Evolutionary conservation across 2,329 filamentous ascomycete species (phyloP).

Genomic region (Teratosphaeria destructans): DNA sequence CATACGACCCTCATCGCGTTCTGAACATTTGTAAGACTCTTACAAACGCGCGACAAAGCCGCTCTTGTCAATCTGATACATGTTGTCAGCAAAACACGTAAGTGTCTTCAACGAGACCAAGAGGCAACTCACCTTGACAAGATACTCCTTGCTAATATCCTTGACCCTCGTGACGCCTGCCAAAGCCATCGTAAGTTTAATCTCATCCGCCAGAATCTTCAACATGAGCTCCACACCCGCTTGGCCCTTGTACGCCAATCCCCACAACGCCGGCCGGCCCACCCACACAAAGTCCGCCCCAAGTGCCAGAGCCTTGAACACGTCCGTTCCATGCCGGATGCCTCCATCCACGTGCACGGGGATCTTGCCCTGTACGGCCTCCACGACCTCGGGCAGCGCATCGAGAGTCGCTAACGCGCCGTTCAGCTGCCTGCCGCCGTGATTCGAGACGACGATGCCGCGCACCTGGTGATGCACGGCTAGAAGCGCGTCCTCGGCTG

Average conservation of each 20-base stretch:
- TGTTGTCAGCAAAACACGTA: not conserved
- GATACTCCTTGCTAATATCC: constrained; percentile 30
- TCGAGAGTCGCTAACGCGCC: constrained; percentile 46
- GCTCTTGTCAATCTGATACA: constrained; percentile 2
- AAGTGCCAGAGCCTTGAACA: constrained; percentile 45
- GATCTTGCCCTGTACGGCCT: constrained; percentile 42
- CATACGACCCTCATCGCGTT: not conserved
- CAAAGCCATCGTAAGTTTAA: constrained; percentile 31
- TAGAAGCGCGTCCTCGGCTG: constrained; percentile 33
- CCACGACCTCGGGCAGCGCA: constrained; percentile 31
- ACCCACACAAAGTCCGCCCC: constrained; percentile 36
- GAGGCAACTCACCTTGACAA: constrained; percentile 27
- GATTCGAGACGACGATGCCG: constrained; percentile 44
- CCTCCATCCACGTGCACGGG: constrained; percentile 52
- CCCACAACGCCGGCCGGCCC: constrained; percentile 40
- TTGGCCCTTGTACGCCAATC: constrained; percentile 32
- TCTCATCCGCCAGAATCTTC: constrained; percentile 31
- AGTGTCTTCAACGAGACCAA: not conserved
- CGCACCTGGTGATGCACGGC: constrained; percentile 35
- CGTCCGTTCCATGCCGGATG: constrained; percentile 43
- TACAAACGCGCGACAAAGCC: constrained; percentile 1
- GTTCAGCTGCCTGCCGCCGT: constrained; percentile 49
- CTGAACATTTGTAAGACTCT: not conserved
- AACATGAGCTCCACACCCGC: constrained; percentile 33
- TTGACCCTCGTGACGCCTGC: constrained; percentile 27